Conservation (phyloP, 352 stramenopile genomes). For the Globisporangium acanthophoron region DNA sequence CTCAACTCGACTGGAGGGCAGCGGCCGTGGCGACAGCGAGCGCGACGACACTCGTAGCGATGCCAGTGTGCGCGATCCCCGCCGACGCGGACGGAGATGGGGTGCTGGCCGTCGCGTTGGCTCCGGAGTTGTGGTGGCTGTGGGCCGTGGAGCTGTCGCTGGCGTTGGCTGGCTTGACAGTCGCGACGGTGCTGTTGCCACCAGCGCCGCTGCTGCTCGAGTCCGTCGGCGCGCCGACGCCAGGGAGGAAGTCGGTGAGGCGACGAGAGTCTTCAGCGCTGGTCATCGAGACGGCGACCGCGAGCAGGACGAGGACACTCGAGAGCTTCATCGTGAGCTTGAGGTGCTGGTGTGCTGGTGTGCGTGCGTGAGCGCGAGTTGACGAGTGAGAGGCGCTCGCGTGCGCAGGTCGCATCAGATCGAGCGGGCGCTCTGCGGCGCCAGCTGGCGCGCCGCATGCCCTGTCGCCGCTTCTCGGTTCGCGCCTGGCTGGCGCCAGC, state of each 20-base stretch:
- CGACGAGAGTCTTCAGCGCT: background rate
- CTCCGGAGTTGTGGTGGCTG: conserved; percentile 7
- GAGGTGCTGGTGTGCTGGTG: no score
- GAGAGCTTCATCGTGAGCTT: conserved; percentile 1
- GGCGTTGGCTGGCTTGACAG: background rate
- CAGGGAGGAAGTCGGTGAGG: conserved; percentile 10
- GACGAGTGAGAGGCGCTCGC: conserved; percentile 1
- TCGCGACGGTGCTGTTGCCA: conserved; percentile 10
- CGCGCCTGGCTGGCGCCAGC: background rate
- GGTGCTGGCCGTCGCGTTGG: conserved; percentile 12
- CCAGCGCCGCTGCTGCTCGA: conserved; percentile 8
- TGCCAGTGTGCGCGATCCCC: conserved; percentile 1
- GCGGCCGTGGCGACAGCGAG: conserved; percentile 21
- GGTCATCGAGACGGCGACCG: conserved; percentile 1
- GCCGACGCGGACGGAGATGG: conserved; percentile 6
- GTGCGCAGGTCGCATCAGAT: background rate
- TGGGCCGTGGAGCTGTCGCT: conserved; percentile 9
- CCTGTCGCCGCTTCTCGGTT: background rate
- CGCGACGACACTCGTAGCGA: conserved; percentile 16
- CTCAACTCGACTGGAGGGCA: conserved; percentile 1
- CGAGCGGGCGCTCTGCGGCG: background rate
- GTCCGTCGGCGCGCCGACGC: conserved; percentile 7
- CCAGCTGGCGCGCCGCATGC: background rate
- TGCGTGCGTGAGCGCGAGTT: conserved; percentile 3
- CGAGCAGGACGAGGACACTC: conserved; percentile 1